These are phyloP conservation scores for Nothophytophthora sp. DNA, from an alignment of 352 stramenopile genomes.

Conservation along the genomic window DNA sequence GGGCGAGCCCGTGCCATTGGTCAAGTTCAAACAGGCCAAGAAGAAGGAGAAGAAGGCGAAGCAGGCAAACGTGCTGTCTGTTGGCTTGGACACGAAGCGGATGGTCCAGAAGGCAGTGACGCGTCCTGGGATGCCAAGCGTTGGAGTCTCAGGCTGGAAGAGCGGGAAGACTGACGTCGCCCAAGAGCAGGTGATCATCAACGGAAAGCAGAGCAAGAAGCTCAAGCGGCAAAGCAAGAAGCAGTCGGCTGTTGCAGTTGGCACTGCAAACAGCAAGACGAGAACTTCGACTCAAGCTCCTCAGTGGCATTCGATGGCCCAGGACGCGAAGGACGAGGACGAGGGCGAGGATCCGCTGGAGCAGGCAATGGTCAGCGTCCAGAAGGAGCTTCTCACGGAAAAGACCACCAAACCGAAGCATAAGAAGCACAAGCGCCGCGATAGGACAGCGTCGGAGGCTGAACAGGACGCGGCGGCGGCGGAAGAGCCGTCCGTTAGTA, in stretches of 20 bases:
- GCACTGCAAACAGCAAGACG: neutral
- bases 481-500: neutral
- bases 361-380: slow-evolving; percentile 31
- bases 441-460: too few relatives aligned
- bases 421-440: slow-evolving; percentile 29
- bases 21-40: slow-evolving; percentile 31
- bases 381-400: slow-evolving; percentile 27
- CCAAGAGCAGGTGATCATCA: neutral
- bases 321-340: slow-evolving; percentile 3
- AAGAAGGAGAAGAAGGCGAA: slow-evolving; percentile 27
- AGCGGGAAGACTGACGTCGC: neutral
- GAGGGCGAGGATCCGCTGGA: slow-evolving; percentile 34
- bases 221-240: slow-evolving; percentile 6
- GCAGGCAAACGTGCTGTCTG: slow-evolving; percentile 8
- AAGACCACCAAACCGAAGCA: neutral
- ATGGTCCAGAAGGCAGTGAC: slow-evolving; percentile 12
- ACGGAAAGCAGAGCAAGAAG: neutral
- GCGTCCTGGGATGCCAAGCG: neutral
- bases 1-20: slow-evolving; percentile 29
- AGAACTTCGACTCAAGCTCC: slow-evolving; percentile 6
- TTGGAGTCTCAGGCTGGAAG: neutral
- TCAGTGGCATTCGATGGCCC: slow-evolving; percentile 8
- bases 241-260: too few relatives aligned
- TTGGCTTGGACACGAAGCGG: slow-evolving; percentile 6
- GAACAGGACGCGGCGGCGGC: neutral